Base-by-base conservation (phyloP, 352 stramenopile genomes). In the Globisporangium cederbergense region DNA sequence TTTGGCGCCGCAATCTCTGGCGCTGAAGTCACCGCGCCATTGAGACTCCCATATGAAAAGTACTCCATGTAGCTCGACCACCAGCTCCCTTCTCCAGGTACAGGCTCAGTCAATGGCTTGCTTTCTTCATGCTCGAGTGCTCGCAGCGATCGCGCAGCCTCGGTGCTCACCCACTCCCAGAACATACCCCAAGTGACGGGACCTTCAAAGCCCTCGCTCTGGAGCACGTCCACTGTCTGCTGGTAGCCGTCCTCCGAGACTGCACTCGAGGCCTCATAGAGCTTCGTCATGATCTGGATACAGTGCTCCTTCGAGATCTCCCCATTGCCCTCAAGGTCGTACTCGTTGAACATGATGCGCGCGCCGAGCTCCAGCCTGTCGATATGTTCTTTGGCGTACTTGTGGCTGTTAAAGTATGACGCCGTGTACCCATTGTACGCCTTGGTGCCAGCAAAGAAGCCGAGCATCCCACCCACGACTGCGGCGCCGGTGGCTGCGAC, bases 161-260 rank as follows among this genome's bases (percentile, higher is more conserved):
- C 84, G 0, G 79, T 80, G 58, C 88, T 96, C 30, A 96, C 88
- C 83, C 84, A 96, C 58, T 91, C 79, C 86, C 86, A 96, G 63
- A 93, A 96, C 79, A 91, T 90, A 0, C 76, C 54, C 88, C 88
- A 96, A n/a, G 81, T 81, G 38, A 94, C 80, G 0, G 81, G 81
- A 0, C 80, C 84, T 58, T 89, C 67, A 66, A 90, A 90, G 0
- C 61, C 42, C 22, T 86, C 76, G n/a, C 83, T 75, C 66, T 84
- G 63, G 34, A 93, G 73, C 34, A 90, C 78, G 4, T 70, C 66
- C 28, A 91, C 73, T 0, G 84, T 83, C 6, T 72, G 66, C 52
- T 89, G 73, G 64, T 90, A 92, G 0, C 79, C 80, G 52, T 70
- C 75, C 58, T 90, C 79, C 0, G 80, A 89, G 9, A 93, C 81